phyloP scores from a whole-genome alignment of 305 asterid genomes.

The Ilex paraguariensis region DNA sequence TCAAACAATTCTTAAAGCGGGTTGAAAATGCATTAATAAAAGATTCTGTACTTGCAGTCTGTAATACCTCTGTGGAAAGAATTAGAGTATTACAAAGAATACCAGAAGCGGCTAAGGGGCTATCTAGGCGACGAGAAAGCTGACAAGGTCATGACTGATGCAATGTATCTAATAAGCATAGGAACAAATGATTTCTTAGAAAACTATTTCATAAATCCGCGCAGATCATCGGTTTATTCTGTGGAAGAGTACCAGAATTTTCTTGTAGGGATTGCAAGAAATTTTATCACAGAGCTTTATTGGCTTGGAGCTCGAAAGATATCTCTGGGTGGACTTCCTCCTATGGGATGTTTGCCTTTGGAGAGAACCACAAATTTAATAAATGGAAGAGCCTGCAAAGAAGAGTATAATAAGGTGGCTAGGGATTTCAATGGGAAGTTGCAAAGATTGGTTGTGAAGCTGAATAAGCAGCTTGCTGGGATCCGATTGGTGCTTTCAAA shows the following conservation, averaged over 20 bases:
- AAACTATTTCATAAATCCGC: constrained; percentile 46
- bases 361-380: constrained; percentile 48
- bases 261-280: constrained; percentile 38
- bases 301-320: constrained; percentile 65
- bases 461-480: constrained; percentile 48
- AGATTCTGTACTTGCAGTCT: constrained; percentile 24
- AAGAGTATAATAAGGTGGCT: constrained; percentile 51
- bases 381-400: constrained; percentile 37
- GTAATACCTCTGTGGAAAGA: constrained; percentile 73
- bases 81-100: constrained; percentile 60
- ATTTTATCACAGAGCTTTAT: constrained; percentile 38
- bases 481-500: constrained; percentile 44
- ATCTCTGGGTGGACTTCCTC: constrained; percentile 64
- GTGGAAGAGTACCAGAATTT: constrained; percentile 45
- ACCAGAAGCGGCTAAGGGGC: constrained; percentile 34
- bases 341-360: constrained; percentile 79
- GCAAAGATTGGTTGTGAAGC: constrained; percentile 25
- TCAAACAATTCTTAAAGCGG: no score
- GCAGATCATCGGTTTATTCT: constrained; percentile 28
- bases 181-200: constrained; percentile 77
- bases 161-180: constrained; percentile 50
- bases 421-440: constrained; percentile 44
- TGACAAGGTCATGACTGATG: constrained; percentile 33
- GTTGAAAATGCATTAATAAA: no score
- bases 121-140: constrained; percentile 43